Evolutionary conservation across 129 eudicot genomes (phyloP).

Genomic region (Flaveria bidentis): DNA sequence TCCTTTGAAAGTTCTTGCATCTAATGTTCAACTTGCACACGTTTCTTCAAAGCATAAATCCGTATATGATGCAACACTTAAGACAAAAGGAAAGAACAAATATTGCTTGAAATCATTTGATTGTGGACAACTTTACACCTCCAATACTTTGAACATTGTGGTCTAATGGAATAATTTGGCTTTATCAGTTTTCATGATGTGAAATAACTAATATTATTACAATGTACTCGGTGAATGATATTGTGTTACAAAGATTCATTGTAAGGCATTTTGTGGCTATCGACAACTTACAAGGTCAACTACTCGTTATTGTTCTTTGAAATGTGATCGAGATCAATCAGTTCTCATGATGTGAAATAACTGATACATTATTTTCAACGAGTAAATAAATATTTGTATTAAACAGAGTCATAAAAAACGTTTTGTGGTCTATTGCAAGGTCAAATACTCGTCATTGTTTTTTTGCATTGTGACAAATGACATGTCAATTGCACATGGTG

Average conservation of each 20-base stretch:
- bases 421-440: no score
- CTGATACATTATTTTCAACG: no score
- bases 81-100: no score
- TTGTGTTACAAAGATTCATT: neutral
- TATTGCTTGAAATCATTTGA: neutral
- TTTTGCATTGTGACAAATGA: constrained; percentile 20
- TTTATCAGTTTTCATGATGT: neutral
- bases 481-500: constrained; percentile 2
- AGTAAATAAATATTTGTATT: no score
- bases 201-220: constrained; percentile 2
- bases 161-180: neutral
- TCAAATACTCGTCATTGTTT: neutral
- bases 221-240: neutral
- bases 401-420: no score
- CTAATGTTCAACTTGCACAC: constrained; percentile 24
- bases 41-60: constrained; percentile 15
- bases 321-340: no score
- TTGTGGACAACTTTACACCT: neutral
- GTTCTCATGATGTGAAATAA: no score
- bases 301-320: neutral
- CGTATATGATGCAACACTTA: neutral
- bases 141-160: neutral
- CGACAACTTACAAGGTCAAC: constrained; percentile 16
- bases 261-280: constrained; percentile 1
- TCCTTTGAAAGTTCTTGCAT: neutral